Evolutionary conservation across 179 eudicot species (phyloP), one percentile per base, ranked within the genome.

Genomic region (Spinacia oleracea): DNA sequence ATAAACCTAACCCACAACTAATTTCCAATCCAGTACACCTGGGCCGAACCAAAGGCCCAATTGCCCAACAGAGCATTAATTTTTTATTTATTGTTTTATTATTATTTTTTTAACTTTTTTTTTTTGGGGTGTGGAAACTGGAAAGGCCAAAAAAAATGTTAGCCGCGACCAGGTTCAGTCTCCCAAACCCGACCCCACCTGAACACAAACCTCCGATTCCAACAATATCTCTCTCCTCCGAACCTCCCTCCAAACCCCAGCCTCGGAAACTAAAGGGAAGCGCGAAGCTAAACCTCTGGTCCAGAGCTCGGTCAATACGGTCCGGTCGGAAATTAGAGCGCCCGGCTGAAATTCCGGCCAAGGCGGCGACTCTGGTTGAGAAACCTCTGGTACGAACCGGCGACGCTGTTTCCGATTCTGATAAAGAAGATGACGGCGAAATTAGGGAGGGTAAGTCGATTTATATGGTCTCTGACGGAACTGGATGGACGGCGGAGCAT

Each of bases 401-500:
- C 14, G 77, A 66, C 14, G 66, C 43, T 53, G 56, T 23, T 14
- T 69, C 73, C 12, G 71, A 58, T 20, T 56, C 45, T 0, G 81
- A 43, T 43, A 84, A 76, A 1, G 89, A 84, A 77, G 86, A 66
- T 65, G 85, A 82, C 21, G 70, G 16, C 70, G 86, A 77, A 55
- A 70, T 27, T 18, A 35, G 45, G n/a, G 80, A n/a, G 31, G 92
- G 76, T 32, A 95, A 91, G 89, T 76, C 89, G 55, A 95, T 95
- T 10, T 95, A 89, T 40, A 89, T 95, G 88, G 94, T 95, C 7
- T 95, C 98, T 5, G 98, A 95, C 60, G 96, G 98, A 1, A 93
- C 98, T 0, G 98, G 98, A 23, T 93, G 97, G 98, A 95, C 98
- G 82, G 98, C 86, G 63, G 98, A 95, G 86, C 92, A 95, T 42